phyloP scores from a whole-genome alignment of 495 filamentous ascomycete genomes.

The Tuber umbilicatum region DNA sequence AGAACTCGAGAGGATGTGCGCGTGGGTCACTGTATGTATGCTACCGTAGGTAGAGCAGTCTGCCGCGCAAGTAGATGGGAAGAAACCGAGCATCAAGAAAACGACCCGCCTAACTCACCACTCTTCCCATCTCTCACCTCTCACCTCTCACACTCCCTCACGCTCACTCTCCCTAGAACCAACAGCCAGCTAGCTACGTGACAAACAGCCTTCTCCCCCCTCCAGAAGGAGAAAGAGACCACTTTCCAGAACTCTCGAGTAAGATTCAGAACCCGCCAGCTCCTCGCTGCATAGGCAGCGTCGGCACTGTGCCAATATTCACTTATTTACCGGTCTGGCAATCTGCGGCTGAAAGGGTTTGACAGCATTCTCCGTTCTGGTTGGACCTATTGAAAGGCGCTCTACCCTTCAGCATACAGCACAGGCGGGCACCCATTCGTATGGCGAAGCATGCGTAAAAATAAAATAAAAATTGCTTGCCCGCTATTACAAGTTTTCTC shows the following conservation, averaged over 20 bases:
- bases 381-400: neutral
- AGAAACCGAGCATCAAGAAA: neutral
- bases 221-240: neutral
- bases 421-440: neutral
- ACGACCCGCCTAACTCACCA: neutral
- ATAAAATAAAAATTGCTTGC: neutral
- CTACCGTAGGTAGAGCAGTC: neutral
- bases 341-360: conserved; percentile 1
- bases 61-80: neutral
- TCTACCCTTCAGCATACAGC: neutral
- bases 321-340: neutral
- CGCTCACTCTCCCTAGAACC: neutral
- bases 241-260: neutral
- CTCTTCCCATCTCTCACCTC: neutral
- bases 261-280: neutral
- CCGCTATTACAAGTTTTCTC: neutral
- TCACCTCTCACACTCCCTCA: neutral
- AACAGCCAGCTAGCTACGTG: neutral
- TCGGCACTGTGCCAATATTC: neutral
- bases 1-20: neutral
- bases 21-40: neutral
- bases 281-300: neutral
- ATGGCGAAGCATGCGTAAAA: neutral
- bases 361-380: neutral
- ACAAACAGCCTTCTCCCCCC: neutral